Conservation (phyloP, 1,284 basidiomycete genomes). For the Flammula alnicola region DNA sequence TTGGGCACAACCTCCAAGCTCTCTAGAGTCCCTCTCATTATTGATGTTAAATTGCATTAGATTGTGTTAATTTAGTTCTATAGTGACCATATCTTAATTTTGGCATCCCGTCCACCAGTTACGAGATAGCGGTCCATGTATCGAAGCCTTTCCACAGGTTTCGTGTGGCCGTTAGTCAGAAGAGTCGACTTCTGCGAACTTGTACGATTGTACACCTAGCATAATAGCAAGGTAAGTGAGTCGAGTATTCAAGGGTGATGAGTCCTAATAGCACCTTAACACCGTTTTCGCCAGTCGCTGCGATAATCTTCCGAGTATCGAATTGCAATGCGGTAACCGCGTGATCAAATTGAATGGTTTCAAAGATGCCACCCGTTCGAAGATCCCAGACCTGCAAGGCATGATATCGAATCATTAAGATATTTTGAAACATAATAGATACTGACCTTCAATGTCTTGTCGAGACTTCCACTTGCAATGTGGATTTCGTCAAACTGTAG, state of each 20-base stretch:
- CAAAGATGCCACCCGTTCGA: constrained; percentile 85
- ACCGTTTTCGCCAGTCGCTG: constrained; percentile 93
- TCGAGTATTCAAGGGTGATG: constrained; percentile 1
- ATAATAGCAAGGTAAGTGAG: constrained; percentile 5
- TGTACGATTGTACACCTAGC: constrained; percentile 93
- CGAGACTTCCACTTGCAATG: constrained; percentile 89
- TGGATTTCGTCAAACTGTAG: constrained; percentile 97
- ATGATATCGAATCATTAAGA: constrained; percentile 1
- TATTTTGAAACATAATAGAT: constrained; percentile 1
- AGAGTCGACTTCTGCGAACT: constrained; percentile 88
- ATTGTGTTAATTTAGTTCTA: constrained; percentile 40
- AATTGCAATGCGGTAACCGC: constrained; percentile 94
- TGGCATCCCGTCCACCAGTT: constrained; percentile 87
- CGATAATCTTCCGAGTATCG: constrained; percentile 91
- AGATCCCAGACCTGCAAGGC: constrained; percentile 90
- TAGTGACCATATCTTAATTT: constrained; percentile 95
- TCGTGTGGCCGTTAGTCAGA: constrained; percentile 89
- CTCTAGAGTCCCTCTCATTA: no score
- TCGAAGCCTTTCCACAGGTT: constrained; percentile 87
- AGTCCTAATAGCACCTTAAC: constrained; percentile 65
- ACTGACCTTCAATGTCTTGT: constrained; percentile 89
- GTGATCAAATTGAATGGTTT: constrained; percentile 91
- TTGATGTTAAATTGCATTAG: constrained; percentile 2
- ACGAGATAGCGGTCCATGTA: constrained; percentile 98
- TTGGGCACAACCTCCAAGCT: no score